Evolutionary conservation across 176 grass and related monocot genomes (phyloP).

Genomic region (Chloris gayana): DNA sequence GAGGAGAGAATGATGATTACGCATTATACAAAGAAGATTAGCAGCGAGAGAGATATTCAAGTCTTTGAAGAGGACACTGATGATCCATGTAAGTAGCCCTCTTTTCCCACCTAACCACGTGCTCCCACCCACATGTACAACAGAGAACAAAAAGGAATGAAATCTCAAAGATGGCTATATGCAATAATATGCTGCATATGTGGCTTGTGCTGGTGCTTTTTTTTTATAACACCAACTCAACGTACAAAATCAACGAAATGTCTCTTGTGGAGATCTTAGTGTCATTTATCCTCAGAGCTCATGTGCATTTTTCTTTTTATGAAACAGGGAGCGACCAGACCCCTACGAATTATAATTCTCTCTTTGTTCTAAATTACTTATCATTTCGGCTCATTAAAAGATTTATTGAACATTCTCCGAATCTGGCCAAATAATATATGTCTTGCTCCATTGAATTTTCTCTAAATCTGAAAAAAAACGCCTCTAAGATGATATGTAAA

Average conservation of each 20-base stretch:
- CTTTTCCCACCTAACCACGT: background rate
- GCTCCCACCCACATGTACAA: background rate
- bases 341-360: too few relatives aligned
- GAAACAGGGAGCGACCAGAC: too few relatives aligned
- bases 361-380: too few relatives aligned
- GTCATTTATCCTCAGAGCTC: background rate
- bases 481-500: too few relatives aligned
- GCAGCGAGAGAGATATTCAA: background rate
- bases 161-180: background rate
- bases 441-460: too few relatives aligned
- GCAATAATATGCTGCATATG: background rate
- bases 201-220: background rate
- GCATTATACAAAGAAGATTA: background rate
- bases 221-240: background rate
- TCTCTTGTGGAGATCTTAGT: slow-evolving; percentile 1
- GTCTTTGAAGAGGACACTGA: background rate
- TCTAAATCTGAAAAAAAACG: too few relatives aligned
- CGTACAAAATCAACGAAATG: background rate
- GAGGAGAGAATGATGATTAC: background rate
- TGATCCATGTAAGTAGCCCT: background rate
- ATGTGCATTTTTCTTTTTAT: too few relatives aligned
- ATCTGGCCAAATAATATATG: too few relatives aligned
- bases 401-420: too few relatives aligned
- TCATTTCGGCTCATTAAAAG: too few relatives aligned
- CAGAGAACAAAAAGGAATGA: background rate